A percentile compares a stretch with the other conserved stretches of the same genome.
phyloP scores from a whole-genome alignment of 345 rosid genomes.

The Citrus mangshanensis region DNA sequence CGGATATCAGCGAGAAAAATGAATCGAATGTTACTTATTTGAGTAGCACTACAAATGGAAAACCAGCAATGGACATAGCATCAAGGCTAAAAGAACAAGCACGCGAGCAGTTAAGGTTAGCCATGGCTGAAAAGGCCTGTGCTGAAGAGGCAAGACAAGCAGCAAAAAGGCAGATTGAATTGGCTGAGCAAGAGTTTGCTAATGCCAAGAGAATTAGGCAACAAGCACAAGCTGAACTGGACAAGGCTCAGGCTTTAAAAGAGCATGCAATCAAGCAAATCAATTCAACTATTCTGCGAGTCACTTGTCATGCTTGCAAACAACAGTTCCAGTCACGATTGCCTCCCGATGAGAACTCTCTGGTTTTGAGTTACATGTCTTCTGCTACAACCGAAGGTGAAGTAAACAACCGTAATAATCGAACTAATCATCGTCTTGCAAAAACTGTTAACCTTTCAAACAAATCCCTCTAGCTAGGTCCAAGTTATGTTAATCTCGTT shows the following conservation, averaged over 20 bases:
- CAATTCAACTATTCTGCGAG: slow-evolving; percentile 55
- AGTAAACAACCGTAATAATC: slow-evolving; percentile 23
- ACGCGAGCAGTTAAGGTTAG: slow-evolving; percentile 43
- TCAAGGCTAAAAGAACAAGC: slow-evolving; percentile 38
- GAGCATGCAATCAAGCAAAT: slow-evolving; percentile 66
- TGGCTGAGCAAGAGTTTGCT: slow-evolving; percentile 75
- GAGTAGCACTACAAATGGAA: slow-evolving; percentile 18
- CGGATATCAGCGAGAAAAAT: slow-evolving; percentile 33
- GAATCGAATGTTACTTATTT: slow-evolving; percentile 15
- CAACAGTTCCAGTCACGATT: slow-evolving; percentile 47
- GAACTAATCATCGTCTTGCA: neutral
- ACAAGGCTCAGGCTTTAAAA: slow-evolving; percentile 57
- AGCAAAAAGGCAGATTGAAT: slow-evolving; percentile 66
- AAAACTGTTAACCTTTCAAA: slow-evolving; percentile 6
- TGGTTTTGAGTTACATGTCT: slow-evolving; percentile 48
- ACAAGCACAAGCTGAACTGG: slow-evolving; percentile 75
- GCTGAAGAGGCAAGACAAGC: slow-evolving; percentile 65
- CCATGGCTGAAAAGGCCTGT: slow-evolving; percentile 53
- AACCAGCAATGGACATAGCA: slow-evolving; percentile 12
- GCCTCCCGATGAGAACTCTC: slow-evolving; percentile 40
- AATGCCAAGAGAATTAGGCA: slow-evolving; percentile 76
- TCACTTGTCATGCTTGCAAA: slow-evolving; percentile 80
- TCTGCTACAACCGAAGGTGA: slow-evolving; percentile 49
- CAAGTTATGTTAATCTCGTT: neutral
- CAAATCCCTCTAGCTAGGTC: neutral